Conservation (phyloP, 208 protist genomes). For the Trypanosoma conorhini region DNA sequence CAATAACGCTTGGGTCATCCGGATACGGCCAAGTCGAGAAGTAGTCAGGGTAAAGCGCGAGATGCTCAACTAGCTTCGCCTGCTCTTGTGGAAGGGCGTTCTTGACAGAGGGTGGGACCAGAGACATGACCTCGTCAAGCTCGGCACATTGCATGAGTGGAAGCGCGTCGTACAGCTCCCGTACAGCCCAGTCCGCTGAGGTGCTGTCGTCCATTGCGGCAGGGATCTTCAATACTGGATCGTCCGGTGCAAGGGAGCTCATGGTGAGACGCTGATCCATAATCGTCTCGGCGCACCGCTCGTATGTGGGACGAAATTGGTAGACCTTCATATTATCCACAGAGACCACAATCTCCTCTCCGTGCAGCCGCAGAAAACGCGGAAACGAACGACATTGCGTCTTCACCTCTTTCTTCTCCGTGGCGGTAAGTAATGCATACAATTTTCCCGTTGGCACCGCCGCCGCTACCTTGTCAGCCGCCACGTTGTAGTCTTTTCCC, state of each 20-base stretch:
- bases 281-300: constrained; percentile 80
- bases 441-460: constrained; percentile 66
- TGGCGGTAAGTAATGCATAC: constrained; percentile 56
- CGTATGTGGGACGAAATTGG: constrained; percentile 69
- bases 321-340: constrained; percentile 73
- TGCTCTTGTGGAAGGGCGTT: constrained; percentile 50
- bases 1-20: constrained; percentile 58
- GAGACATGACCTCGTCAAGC: constrained; percentile 71
- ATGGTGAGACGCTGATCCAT: constrained; percentile 58
- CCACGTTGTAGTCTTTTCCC: constrained; percentile 61
- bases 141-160: constrained; percentile 81
- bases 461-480: constrained; percentile 42
- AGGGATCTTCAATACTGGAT: constrained; percentile 67
- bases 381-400: constrained; percentile 67
- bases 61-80: constrained; percentile 40
- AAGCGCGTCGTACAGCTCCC: constrained; percentile 86
- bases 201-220: constrained; percentile 54
- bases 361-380: constrained; percentile 82
- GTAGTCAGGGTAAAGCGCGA: constrained; percentile 65
- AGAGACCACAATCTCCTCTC: constrained; percentile 68
- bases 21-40: constrained; percentile 77
- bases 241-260: constrained; percentile 58
- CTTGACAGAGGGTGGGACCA: constrained; percentile 70
- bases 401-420: constrained; percentile 66
- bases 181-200: constrained; percentile 67